Base-by-base conservation (phyloP, 139 green algal species). In the Coelastrella sp. region DNA sequence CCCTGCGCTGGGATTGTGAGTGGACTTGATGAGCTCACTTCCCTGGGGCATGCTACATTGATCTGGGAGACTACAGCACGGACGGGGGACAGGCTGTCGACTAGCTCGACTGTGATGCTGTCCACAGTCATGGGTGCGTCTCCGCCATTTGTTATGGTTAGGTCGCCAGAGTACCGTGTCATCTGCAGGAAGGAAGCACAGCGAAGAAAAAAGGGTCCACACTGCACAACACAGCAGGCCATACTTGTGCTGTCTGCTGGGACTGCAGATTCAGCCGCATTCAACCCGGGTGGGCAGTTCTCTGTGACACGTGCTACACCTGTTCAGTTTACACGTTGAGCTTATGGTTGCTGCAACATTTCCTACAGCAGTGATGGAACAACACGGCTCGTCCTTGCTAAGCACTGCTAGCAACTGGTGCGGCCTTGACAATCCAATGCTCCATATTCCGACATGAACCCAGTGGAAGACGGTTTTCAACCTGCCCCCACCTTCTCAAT, bases 51-150 rank as follows among this genome's bases (percentile, higher is more conserved):
- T 11, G 22, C 16, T 10, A 22, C 82, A 0, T 59, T 58, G 4
- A 64, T 32, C 32, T 79, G 82, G n/a, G 82, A 32, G 19, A 79
- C 47, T 6, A 71, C 74, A 56, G 20, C 14, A 11, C 11, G 22
- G 16, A 17, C 32, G 3, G 22, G 54, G 2, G 82, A 61, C 82
- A 87, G 16, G 6, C n/a, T 58, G 32, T 87, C 82, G 3, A 87
- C 56, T 20, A 87, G 82, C 65, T 87, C 82, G 1, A 79, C 82
- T 20, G 65, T 66, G 14, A 87, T 23, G 32, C 82, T 64, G 32
- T 79, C 65, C 2, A 87, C 13, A 7, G 22, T 61, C 13, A 87
- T 58, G 16, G 82, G 64, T 20, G 64, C 66, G 82, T 32, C 64
- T 5, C 16, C 82, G 8, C 32, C 32, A 17, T 78, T 87, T 13